phyloP scores from a whole-genome alignment of 2,329 filamentous ascomycete genomes.

The Cladophialophora immunda region DNA sequence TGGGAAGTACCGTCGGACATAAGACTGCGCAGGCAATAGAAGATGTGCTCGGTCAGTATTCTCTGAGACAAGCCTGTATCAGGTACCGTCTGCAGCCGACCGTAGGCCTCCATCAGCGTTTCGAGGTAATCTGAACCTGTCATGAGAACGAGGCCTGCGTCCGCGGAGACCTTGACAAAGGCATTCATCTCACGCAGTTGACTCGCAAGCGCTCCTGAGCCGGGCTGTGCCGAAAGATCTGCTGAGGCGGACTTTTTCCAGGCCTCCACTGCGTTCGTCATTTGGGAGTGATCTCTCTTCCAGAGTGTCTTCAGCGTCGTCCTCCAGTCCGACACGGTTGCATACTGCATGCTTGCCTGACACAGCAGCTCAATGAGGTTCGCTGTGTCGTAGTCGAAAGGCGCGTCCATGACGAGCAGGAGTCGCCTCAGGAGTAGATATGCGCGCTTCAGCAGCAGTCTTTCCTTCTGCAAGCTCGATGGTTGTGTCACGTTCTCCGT shows the following conservation, averaged over 20 bases:
- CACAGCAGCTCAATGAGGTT: conserved; percentile 33
- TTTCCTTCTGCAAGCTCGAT: conserved; percentile 31
- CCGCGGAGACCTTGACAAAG: conserved; percentile 50
- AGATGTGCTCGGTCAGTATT: conserved; percentile 75
- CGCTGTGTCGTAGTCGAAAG: conserved; percentile 21
- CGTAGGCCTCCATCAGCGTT: conserved; percentile 63
- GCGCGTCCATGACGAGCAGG: conserved; percentile 50
- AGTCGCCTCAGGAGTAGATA: conserved; percentile 72
- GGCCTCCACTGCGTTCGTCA: conserved; percentile 29
- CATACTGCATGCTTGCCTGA: conserved; percentile 29
- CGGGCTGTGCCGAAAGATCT: conserved; percentile 28
- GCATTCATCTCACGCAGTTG: conserved; percentile 48
- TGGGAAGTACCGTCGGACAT: conserved; percentile 73
- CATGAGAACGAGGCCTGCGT: conserved; percentile 70
- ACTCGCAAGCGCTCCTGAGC: conserved; percentile 41
- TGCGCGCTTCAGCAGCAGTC: conserved; percentile 66
- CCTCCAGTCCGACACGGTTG: conserved; percentile 32
- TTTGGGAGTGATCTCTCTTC: conserved; percentile 27
- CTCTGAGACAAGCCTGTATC: conserved; percentile 62
- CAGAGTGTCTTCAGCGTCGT: conserved; percentile 30
- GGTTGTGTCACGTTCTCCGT: conserved; percentile 6
- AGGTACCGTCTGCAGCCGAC: conserved; percentile 62
- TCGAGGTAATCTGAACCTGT: conserved; percentile 90
- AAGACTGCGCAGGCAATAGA: conserved; percentile 77
- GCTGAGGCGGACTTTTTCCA: conserved; percentile 29